Conservation (phyloP, 225 moss, liverwort and hornwort genomes). For the Straminergon stramineum region DNA sequence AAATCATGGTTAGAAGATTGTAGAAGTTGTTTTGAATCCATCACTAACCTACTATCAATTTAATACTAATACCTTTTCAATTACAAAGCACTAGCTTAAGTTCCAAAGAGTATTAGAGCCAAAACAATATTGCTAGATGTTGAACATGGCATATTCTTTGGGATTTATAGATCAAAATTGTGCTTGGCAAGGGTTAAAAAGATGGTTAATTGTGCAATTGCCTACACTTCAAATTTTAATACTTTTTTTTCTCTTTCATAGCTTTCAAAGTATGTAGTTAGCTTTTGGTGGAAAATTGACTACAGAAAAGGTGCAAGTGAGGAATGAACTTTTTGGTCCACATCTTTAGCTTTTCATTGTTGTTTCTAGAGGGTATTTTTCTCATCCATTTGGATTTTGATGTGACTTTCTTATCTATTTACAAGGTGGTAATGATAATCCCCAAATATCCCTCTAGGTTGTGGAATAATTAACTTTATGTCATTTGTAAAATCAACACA, state of each 20-base stretch:
- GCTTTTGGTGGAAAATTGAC: not conserved
- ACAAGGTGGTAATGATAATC: not conserved
- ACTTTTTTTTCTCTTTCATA: not conserved
- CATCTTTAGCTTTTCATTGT: not conserved
- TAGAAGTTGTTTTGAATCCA: not conserved
- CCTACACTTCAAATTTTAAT: not conserved
- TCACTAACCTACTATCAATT: not conserved
- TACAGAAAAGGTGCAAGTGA: not conserved
- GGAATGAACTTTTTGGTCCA: not conserved
- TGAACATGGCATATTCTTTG: not conserved
- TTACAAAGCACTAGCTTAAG: not conserved
- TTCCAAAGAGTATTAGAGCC: not conserved
- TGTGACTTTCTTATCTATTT: not conserved
- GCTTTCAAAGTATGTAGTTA: not conserved
- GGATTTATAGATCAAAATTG: not conserved
- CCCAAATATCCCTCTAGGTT: fast-evolving
- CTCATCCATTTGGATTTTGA: not conserved
- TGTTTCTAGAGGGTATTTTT: fast-evolving
- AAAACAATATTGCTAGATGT: not conserved
- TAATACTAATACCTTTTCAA: not conserved
- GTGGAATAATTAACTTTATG: not conserved
- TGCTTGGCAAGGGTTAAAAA: fast-evolving
- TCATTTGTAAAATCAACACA: not conserved
- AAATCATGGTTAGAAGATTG: not conserved
- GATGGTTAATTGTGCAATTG: not conserved